Evolutionary conservation across 2,329 filamentous ascomycete genomes (phyloP).

Genomic region (Alternaria sp.): DNA sequence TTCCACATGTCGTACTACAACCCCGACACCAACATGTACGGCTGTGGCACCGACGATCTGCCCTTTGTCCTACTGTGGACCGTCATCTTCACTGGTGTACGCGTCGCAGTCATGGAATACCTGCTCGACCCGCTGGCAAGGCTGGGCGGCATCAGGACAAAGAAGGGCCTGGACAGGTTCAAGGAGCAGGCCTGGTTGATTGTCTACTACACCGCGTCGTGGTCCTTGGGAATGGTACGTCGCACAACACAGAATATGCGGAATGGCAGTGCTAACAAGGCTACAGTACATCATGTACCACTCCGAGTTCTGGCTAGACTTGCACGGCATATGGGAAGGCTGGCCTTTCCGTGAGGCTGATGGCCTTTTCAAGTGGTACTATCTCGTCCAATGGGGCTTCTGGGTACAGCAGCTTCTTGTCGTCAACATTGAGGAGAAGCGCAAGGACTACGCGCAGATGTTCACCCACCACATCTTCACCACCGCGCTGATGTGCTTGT

Average conservation of each 20-base stretch:
- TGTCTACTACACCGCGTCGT: slow-evolving; percentile 82
- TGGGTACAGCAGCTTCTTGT: slow-evolving; percentile 95
- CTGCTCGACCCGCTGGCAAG: slow-evolving; percentile 79
- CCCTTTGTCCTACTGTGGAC: slow-evolving; percentile 80
- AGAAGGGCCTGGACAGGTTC: slow-evolving; percentile 81
- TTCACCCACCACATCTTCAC: slow-evolving; percentile 93
- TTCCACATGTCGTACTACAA: slow-evolving; percentile 87
- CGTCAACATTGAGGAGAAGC: slow-evolving; percentile 89
- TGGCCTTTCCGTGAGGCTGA: slow-evolving; percentile 81
- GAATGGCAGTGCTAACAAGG: slow-evolving; percentile 16
- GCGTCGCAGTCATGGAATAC: slow-evolving; percentile 87
- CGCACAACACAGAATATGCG: slow-evolving; percentile 3
- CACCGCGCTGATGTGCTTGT: slow-evolving; percentile 76
- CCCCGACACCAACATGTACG: slow-evolving; percentile 70
- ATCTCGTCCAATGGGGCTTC: slow-evolving; percentile 87
- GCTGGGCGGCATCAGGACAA: slow-evolving; percentile 72
- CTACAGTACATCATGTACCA: slow-evolving; percentile 77
- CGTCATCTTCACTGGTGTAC: slow-evolving; percentile 83
- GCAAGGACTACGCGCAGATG: slow-evolving; percentile 98
- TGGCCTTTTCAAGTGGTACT: slow-evolving; percentile 83
- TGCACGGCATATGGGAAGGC: slow-evolving; percentile 79
- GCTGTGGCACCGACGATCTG: slow-evolving; percentile 78
- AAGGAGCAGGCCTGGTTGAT: slow-evolving; percentile 94
- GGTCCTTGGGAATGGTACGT: slow-evolving; percentile 79
- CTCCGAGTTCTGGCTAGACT: slow-evolving; percentile 78